A percentile compares a stretch with the other conserved stretches of the same genome.
phyloP scores from a whole-genome alignment of 768 basidiomycete species.

The Tricholoma bakamatsutake region DNA sequence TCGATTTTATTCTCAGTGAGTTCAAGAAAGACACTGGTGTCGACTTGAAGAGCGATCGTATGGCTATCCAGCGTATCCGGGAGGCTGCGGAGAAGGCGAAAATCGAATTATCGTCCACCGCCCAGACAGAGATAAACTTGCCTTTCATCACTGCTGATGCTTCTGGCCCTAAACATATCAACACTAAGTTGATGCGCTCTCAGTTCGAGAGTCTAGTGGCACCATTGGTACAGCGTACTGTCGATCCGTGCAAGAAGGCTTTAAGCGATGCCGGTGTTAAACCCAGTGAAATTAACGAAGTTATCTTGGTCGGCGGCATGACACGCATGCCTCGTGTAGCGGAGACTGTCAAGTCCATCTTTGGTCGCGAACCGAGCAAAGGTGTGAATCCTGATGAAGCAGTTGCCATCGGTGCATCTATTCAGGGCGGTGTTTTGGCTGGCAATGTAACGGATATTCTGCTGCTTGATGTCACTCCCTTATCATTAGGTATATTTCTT shows the following conservation, averaged over 20 bases:
- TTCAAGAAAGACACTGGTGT: slow-evolving; percentile 93
- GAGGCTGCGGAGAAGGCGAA: slow-evolving; percentile 99
- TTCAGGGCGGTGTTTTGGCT: slow-evolving; percentile 96
- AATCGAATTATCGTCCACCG: slow-evolving; percentile 92
- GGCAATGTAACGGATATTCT: slow-evolving; percentile 96
- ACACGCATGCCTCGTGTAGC: slow-evolving; percentile 94
- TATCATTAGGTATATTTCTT: slow-evolving; percentile 75
- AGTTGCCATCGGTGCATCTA: slow-evolving; percentile 96
- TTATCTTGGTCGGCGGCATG: slow-evolving; percentile 99
- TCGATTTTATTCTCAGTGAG: slow-evolving; percentile 79
- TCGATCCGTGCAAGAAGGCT: slow-evolving; percentile 98
- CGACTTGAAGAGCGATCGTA: slow-evolving; percentile 78
- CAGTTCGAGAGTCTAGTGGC: slow-evolving; percentile 87
- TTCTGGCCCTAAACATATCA: slow-evolving; percentile 95
- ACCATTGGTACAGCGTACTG: slow-evolving; percentile 78
- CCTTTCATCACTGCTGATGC: slow-evolving; percentile 98
- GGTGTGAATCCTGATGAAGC: slow-evolving; percentile 99
- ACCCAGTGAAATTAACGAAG: slow-evolving; percentile 88
- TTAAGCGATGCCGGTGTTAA: slow-evolving; percentile 91
- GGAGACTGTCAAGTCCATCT: slow-evolving; percentile 90
- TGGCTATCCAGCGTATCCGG: slow-evolving; percentile 98
- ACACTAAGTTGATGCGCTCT: slow-evolving; percentile 80
- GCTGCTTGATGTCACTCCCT: slow-evolving; percentile 91
- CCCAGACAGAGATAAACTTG: slow-evolving; percentile 94
- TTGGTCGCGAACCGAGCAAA: slow-evolving; percentile 96